These are phyloP conservation scores for Trematosphaeria pertusa DNA, from an alignment of 2,329 filamentous ascomycete species.

Conservation along the genomic window DNA sequence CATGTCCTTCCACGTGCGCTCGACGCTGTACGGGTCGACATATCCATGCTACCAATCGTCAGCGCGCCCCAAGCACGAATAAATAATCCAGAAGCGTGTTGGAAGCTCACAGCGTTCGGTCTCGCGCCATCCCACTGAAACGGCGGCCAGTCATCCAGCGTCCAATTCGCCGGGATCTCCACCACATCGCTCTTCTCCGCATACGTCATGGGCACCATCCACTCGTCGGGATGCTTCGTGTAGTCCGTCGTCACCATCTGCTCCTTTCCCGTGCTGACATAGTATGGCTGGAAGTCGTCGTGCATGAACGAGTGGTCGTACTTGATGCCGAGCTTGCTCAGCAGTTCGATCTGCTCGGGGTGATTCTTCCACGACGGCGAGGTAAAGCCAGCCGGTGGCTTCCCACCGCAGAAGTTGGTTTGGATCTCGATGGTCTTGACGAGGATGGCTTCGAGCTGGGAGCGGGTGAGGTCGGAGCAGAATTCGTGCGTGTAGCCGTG, in stretches of 20 bases:
- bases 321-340: constrained; percentile 47
- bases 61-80: background rate
- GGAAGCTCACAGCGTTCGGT: constrained; percentile 10
- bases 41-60: constrained; percentile 45
- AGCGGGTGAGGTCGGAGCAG: constrained; percentile 9
- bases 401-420: constrained; percentile 45
- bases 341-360: constrained; percentile 41
- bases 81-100: background rate
- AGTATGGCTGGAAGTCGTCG: constrained; percentile 50
- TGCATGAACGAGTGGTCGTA: constrained; percentile 56
- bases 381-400: constrained; percentile 48
- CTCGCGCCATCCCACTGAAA: constrained; percentile 34
- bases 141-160: constrained; percentile 52
- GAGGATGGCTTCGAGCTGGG: constrained; percentile 42
- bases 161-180: constrained; percentile 54
- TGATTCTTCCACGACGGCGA: constrained; percentile 48
- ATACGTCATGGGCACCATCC: constrained; percentile 43
- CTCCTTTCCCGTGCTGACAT: constrained; percentile 21
- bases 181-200: constrained; percentile 40
- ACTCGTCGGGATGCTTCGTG: constrained; percentile 27
- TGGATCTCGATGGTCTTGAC: constrained; percentile 40
- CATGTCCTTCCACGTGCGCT: constrained; percentile 50
- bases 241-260: constrained; percentile 33
- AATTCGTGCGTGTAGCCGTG: constrained; percentile 54
- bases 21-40: constrained; percentile 46